phyloP scores from a whole-genome alignment of 495 filamentous ascomycete genomes.

The Penicillium odoratum region DNA sequence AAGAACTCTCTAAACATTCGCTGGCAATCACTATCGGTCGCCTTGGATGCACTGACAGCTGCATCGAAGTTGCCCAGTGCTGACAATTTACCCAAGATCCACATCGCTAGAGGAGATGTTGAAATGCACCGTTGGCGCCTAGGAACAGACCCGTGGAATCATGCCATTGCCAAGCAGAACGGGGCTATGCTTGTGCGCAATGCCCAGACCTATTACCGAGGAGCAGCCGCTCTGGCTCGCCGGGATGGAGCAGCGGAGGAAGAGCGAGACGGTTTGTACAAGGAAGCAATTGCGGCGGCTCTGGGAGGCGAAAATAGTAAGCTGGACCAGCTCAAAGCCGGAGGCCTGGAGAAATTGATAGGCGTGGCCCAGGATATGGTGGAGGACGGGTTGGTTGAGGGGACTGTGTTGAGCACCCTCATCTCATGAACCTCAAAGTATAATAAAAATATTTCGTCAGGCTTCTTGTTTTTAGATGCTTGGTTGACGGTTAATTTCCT shows the following conservation, averaged over 20 bases:
- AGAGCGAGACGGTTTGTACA: slow-evolving; percentile 46
- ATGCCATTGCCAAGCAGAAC: slow-evolving; percentile 48
- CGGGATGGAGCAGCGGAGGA: slow-evolving; percentile 43
- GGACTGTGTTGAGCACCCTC: slow-evolving; percentile 35
- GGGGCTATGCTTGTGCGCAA: slow-evolving; percentile 55
- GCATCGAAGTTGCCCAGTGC: slow-evolving; percentile 52
- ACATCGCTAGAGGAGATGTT: slow-evolving; percentile 60
- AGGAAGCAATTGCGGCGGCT: slow-evolving; percentile 47
- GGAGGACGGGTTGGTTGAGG: slow-evolving; percentile 48
- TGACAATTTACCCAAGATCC: slow-evolving; percentile 59
- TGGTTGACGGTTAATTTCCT: slow-evolving; percentile 36
- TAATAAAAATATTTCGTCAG: not conserved
- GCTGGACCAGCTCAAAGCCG: slow-evolving; percentile 37
- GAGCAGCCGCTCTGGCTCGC: slow-evolving; percentile 51
- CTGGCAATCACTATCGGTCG: slow-evolving; percentile 52
- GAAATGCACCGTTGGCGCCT: slow-evolving; percentile 60
- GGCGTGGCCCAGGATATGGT: slow-evolving; percentile 48
- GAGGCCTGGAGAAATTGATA: slow-evolving; percentile 31
- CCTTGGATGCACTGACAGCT: slow-evolving; percentile 49
- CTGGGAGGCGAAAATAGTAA: slow-evolving; percentile 43
- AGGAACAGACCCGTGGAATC: slow-evolving; percentile 47
- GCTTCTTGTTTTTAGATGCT: slow-evolving; percentile 16
- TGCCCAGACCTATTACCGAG: slow-evolving; percentile 64
- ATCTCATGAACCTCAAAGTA: slow-evolving; percentile 28
- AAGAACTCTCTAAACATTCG: slow-evolving; percentile 33